phyloP scores from a whole-genome alignment of 2,329 filamentous ascomycete genomes.

The Ophiocordyceps polyrhachis-furcata region DNA sequence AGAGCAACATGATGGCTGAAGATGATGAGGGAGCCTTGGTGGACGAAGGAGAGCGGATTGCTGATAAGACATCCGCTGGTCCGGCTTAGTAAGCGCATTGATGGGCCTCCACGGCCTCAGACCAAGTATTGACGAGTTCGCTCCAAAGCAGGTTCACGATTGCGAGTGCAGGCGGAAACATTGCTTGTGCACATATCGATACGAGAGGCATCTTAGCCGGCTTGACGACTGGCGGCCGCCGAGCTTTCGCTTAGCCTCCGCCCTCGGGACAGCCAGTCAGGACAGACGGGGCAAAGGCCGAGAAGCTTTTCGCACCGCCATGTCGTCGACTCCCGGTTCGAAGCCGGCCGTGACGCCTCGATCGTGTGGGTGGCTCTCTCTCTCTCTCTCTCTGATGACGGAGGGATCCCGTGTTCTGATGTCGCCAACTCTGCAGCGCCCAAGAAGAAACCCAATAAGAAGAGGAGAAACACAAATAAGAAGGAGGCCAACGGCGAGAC shows the following conservation, averaged over 20 bases:
- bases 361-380: slow-evolving; percentile 14
- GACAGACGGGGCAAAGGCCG: not conserved
- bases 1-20: slow-evolving; percentile 16
- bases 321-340: slow-evolving; percentile 20
- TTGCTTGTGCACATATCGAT: not conserved
- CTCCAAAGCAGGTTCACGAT: not conserved
- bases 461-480: slow-evolving; percentile 37
- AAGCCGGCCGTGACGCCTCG: slow-evolving; percentile 17
- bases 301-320: slow-evolving; percentile 6
- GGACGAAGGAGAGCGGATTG: not conserved
- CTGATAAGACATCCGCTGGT: not conserved
- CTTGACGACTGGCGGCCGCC: not conserved
- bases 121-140: not conserved
- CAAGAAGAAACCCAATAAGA: slow-evolving; percentile 40
- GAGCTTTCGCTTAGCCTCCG: not conserved
- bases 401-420: slow-evolving; percentile 13
- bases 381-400: slow-evolving; percentile 2
- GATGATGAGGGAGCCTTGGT: slow-evolving; percentile 11
- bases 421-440: slow-evolving; percentile 15
- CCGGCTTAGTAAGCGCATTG: not conserved
- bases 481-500: slow-evolving; percentile 17
- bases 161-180: not conserved
- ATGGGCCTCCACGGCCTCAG: not conserved
- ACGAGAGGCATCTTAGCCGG: not conserved
- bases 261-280: not conserved